A percentile compares a stretch with the other conserved stretches of the same genome.
Conservation (phyloP, 208 protist genomes). For the Balamuthia mandrillaris region DNA sequence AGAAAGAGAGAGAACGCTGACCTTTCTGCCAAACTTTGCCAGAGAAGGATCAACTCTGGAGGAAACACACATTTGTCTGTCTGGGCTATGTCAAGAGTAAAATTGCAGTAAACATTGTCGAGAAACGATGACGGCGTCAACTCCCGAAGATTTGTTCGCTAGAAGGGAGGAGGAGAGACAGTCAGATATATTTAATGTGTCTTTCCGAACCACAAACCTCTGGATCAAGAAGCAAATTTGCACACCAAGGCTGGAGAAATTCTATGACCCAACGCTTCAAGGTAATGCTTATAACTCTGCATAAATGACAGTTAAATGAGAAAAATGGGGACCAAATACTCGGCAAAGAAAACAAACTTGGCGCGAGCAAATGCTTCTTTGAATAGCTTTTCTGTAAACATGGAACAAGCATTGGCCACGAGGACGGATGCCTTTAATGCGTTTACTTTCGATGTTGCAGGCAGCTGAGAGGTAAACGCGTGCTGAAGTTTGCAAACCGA, state of each 20-base stretch:
- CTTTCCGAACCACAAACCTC: too few relatives aligned
- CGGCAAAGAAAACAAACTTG: not conserved
- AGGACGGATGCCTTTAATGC: not conserved
- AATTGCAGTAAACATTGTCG: not conserved
- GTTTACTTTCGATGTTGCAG: not conserved
- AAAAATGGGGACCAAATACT: too few relatives aligned
- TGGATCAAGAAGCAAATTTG: not conserved
- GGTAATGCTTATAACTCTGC: not conserved
- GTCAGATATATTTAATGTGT: too few relatives aligned
- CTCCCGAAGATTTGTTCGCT: not conserved
- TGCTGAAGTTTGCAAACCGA: too few relatives aligned
- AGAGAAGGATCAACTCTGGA: not conserved
- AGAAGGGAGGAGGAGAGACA: not conserved
- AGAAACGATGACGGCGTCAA: not conserved
- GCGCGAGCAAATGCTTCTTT: not conserved
- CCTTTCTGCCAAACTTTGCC: not conserved
- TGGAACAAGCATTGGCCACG: not conserved
- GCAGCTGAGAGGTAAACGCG: not conserved
- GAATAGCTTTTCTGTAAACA: not conserved
- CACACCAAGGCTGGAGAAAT: not conserved
- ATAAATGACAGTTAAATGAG: too few relatives aligned
- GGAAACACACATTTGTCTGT: not conserved
- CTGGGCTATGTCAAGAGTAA: not conserved
- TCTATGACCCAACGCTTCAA: not conserved
- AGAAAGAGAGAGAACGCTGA: not conserved